These are phyloP conservation scores for Tolypocladium nubicola DNA, from an alignment of 2,329 filamentous ascomycete species.

Conservation along the genomic window DNA sequence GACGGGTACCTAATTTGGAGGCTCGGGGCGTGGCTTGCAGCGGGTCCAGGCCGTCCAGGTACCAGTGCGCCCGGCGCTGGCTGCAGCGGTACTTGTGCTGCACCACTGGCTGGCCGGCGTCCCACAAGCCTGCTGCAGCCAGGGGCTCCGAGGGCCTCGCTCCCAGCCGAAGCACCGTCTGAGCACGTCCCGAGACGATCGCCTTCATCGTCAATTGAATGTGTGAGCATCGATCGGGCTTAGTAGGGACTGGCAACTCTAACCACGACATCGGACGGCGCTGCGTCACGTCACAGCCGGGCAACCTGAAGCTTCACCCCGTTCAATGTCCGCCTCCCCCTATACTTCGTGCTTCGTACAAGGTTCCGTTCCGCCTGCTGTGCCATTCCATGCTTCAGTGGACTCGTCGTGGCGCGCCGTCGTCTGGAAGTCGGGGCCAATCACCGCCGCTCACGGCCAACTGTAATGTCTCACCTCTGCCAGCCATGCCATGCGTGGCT, in stretches of 20 bases:
- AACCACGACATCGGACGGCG: neutral
- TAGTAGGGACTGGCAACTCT: no score
- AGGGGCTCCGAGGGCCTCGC: neutral
- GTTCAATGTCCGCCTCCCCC: no score
- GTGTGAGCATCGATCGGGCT: neutral
- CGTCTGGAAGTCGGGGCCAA: neutral
- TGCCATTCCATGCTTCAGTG: neutral
- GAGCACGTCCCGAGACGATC: neutral
- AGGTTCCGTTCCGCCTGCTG: no score
- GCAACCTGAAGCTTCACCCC: neutral
- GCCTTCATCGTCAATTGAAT: neutral
- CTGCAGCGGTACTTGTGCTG: neutral
- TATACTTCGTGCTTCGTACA: no score
- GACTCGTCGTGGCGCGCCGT: neutral
- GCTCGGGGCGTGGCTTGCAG: neutral
- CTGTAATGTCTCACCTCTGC: neutral
- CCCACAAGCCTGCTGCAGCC: no score
- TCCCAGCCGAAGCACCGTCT: neutral
- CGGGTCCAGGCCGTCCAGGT: neutral
- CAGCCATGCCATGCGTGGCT: neutral
- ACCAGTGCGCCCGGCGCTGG: neutral
- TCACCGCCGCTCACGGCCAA: neutral
- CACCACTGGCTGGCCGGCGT: neutral
- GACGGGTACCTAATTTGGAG: conserved; percentile 3
- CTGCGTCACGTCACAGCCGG: neutral